Base-by-base conservation (phyloP, 495 filamentous ascomycete species). In the Aspergillus taichungensis region DNA sequence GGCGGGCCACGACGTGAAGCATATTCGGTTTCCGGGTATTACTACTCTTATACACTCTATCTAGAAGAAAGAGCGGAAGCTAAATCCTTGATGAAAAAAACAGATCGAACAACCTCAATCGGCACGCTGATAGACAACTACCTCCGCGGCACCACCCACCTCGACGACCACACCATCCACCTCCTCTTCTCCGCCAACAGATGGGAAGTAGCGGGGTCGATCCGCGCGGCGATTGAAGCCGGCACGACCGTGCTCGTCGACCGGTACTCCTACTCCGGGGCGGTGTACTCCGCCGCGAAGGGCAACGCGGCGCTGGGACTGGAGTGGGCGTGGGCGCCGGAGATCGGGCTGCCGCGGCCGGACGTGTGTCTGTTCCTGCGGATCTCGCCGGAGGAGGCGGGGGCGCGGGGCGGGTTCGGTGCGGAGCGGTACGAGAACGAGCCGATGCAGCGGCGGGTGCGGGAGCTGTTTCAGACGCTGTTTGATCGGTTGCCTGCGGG, bases 201-300 rank as follows among this genome's bases (percentile, higher is more conserved):
- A 29, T 98, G 94, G 94, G 94, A 98, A 65, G 64, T 80, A 45
- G 82, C 76, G 60, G 81, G 74, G 40, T 73, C 70, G 31, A 90
- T 92, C 30, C 58, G 77, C 37, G 44, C 70, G 8, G 74, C 80
- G 34, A 74, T 95, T 14, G 51, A 64, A 7, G 60, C 64, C 6
- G 90, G 89, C 11, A 77, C 67, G 35, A 94, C 80, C 0, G 74
- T 98, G 7, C 75, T 98, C 28, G 78, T 90, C 42, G 92, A 98
- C 63, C 81, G 92, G 34, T 98, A 96, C 66, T 94, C 91, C 55
- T 88, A 95, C 66, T 88, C 83, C 31, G 92, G 92, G 12, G 84
- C 87, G 37, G 88, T 95, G 13, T 98, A 97, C 67, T 87, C 83
- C n/a, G 85, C 88, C n/a, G 92, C 92, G 0, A 96, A 96, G 55